Percentiles rank a stretch among this genome's conserved stretches.
Conservation (phyloP, 2,329 filamentous ascomycete species). For the Arthrocladium fulminans region DNA sequence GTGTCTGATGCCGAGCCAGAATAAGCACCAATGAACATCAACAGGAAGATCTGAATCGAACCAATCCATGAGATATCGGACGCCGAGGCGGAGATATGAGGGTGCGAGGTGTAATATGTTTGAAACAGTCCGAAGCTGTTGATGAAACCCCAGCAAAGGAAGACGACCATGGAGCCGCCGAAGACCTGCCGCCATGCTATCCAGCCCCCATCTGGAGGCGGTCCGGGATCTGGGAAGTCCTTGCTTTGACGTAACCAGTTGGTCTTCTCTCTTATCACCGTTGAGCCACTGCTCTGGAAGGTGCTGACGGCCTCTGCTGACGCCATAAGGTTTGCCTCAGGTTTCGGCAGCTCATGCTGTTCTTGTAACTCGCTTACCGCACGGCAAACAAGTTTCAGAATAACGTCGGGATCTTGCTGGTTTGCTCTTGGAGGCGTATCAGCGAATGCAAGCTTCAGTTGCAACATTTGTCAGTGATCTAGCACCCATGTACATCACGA, state of each 20-base stretch:
- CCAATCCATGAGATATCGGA: constrained; percentile 44
- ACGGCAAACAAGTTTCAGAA: too few species aligned
- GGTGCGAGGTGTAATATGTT: constrained; percentile 21
- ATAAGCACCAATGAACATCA: constrained; percentile 35
- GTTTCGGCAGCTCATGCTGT: not conserved
- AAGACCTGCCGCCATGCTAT: constrained; percentile 29
- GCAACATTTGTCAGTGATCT: too few species aligned
- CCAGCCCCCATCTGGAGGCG: constrained; percentile 26
- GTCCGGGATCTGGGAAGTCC: constrained; percentile 11
- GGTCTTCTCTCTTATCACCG: constrained; percentile 3
- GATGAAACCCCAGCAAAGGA: constrained; percentile 27
- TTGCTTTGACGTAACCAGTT: constrained; percentile 4
- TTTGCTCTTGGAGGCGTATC: too few species aligned
- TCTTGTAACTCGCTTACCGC: not conserved
- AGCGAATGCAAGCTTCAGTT: too few species aligned
- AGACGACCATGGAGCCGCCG: constrained; percentile 27
- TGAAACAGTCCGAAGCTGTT: constrained; percentile 24
- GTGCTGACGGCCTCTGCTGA: not conserved
- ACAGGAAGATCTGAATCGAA: constrained; percentile 39
- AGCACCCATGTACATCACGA: too few species aligned
- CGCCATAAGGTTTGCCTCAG: not conserved
- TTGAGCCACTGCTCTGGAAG: not conserved
- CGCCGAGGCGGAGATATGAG: constrained; percentile 25
- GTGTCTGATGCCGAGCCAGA: constrained; percentile 27
- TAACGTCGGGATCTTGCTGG: too few species aligned